phyloP scores from a whole-genome alignment of 371 early-diverging fungal genomes.

The Zopfochytrium polystomum region DNA sequence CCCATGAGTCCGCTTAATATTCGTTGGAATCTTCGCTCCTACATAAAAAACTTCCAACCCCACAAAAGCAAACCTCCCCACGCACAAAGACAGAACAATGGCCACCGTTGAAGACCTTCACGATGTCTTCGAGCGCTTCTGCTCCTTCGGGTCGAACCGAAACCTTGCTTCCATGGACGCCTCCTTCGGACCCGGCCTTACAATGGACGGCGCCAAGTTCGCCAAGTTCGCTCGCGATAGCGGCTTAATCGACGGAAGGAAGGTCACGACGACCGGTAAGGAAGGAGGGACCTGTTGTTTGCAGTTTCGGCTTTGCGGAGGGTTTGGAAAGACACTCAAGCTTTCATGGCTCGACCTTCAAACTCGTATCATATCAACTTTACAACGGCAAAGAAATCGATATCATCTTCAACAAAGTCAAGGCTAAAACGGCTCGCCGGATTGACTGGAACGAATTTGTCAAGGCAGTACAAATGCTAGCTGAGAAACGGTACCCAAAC shows the following conservation, averaged over 20 bases:
- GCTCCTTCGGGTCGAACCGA: slow-evolving; percentile 42
- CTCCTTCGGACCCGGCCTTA: slow-evolving; percentile 20
- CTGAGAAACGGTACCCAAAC: slow-evolving; percentile 38
- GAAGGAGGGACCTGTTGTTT: no score
- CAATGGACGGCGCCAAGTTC: slow-evolving; percentile 47
- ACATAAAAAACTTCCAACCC: no score
- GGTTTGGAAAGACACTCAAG: neutral
- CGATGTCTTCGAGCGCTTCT: slow-evolving; percentile 35
- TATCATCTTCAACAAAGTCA: slow-evolving; percentile 55
- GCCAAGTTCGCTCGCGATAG: slow-evolving; percentile 49
- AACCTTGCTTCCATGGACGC: slow-evolving; percentile 21
- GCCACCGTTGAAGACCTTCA: slow-evolving; percentile 36
- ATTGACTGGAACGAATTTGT: slow-evolving; percentile 41
- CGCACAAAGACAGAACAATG: no score
- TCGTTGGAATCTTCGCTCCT: no score
- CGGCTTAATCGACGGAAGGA: slow-evolving; percentile 41
- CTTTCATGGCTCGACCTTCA: neutral
- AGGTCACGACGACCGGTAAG: slow-evolving; percentile 32
- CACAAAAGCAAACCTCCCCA: no score
- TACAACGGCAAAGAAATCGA: slow-evolving; percentile 46
- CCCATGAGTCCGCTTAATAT: no score
- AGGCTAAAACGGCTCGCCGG: slow-evolving; percentile 42
- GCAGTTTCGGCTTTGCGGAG: neutral
- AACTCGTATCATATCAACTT: neutral
- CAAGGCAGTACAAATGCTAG: slow-evolving; percentile 32